These are phyloP conservation scores for Astrephomene gubernaculifera DNA, from an alignment of 139 green algal species.

Conservation along the genomic window DNA sequence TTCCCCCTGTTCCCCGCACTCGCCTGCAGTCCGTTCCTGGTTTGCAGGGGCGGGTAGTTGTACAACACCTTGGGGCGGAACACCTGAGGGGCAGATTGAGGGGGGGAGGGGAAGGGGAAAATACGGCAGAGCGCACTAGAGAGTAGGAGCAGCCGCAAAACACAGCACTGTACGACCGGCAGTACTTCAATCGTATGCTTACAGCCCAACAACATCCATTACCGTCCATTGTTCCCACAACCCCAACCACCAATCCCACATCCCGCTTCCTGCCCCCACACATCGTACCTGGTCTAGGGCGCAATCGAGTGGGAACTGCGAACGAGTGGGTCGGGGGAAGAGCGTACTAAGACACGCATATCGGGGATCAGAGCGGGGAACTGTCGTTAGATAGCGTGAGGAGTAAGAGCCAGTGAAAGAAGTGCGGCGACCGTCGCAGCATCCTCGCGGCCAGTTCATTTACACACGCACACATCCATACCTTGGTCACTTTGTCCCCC, in stretches of 20 bases:
- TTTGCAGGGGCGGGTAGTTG: slow-evolving; percentile 52
- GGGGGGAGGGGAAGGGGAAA: background rate
- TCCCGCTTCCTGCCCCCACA: background rate
- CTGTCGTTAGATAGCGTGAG: too few species aligned
- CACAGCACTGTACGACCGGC: too few species aligned
- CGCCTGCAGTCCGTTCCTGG: slow-evolving; percentile 34
- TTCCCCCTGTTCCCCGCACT: background rate
- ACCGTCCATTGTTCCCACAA: too few species aligned
- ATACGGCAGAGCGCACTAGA: background rate
- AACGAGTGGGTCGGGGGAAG: background rate
- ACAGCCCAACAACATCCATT: too few species aligned
- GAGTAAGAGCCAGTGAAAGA: too few species aligned
- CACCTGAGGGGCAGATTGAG: background rate
- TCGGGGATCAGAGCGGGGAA: too few species aligned
- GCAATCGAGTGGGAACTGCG: slow-evolving; percentile 56
- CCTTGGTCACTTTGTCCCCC: slow-evolving; percentile 52
- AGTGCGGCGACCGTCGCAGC: too few species aligned
- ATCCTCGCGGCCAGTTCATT: too few species aligned
- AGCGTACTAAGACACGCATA: too few species aligned
- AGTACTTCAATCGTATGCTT: too few species aligned
- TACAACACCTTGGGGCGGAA: slow-evolving; percentile 61
- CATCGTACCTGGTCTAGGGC: slow-evolving; percentile 56
- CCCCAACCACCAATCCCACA: background rate
- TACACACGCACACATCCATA: too few species aligned
- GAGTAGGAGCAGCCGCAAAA: background rate